Conservation (phyloP, 2,329 filamentous ascomycete genomes). For the Colletotrichum aenigma region DNA sequence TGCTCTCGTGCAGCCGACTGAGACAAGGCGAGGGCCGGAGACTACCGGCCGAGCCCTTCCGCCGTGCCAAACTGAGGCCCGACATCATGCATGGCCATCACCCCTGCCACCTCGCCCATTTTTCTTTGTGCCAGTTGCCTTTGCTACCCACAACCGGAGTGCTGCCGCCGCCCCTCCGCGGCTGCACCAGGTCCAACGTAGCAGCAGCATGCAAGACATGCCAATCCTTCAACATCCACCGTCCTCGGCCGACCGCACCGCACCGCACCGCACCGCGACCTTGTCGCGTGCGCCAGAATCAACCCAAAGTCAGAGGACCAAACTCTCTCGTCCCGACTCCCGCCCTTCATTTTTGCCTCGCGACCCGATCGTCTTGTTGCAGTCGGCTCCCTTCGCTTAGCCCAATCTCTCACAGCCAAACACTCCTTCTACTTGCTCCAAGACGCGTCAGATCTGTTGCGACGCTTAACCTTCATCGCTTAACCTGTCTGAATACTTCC, state of each 20-base stretch:
- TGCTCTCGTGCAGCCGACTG: neutral
- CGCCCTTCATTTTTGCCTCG: neutral
- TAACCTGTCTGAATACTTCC: neutral
- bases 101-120: neutral
- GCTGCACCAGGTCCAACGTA: neutral
- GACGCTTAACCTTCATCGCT: neutral
- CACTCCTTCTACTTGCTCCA: neutral
- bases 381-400: neutral
- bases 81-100: neutral
- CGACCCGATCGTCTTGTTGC: neutral
- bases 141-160: neutral
- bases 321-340: neutral
- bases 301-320: neutral
- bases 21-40: neutral
- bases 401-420: neutral
- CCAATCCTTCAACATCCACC: neutral
- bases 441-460: neutral
- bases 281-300: neutral
- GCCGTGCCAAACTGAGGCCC: neutral
- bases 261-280: neutral
- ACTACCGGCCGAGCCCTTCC: neutral
- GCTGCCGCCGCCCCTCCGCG: neutral
- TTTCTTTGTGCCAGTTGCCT: neutral
- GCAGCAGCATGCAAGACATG: conserved; percentile 1
- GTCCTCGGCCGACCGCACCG: neutral